Evolutionary conservation across 805 yeast species (phyloP).

Genomic region (Yarrowia sp.): DNA sequence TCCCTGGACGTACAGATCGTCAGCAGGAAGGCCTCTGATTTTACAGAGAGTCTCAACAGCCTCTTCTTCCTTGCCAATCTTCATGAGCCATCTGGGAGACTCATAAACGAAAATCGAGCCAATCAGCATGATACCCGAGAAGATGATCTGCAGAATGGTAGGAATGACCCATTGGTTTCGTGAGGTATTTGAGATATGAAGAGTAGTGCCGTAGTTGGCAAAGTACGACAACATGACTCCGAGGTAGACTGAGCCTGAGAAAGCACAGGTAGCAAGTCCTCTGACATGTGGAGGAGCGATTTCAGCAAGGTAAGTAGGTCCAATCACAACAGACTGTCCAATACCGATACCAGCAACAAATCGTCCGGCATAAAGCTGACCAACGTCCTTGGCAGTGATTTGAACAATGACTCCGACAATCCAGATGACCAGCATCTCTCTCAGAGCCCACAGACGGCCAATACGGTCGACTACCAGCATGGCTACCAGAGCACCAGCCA

Average conservation of each 20-base stretch:
- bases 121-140: constrained; percentile 48
- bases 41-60: constrained; percentile 45
- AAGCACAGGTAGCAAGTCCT: constrained; percentile 53
- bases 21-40: constrained; percentile 46
- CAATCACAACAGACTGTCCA: constrained; percentile 58
- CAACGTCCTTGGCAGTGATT: constrained; percentile 46
- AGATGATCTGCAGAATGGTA: constrained; percentile 38
- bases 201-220: constrained; percentile 52
- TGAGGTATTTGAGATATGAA: constrained; percentile 43
- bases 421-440: constrained; percentile 47
- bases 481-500: constrained; percentile 54
- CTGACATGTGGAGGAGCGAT: constrained; percentile 52
- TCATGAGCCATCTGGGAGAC: constrained; percentile 53
- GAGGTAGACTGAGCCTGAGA: constrained; percentile 57
- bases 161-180: constrained; percentile 55
- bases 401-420: constrained; percentile 49
- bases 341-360: constrained; percentile 54
- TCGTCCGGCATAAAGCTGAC: constrained; percentile 56
- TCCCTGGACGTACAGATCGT: constrained; percentile 50
- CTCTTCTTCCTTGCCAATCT: constrained; percentile 43
- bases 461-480: constrained; percentile 49
- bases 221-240: constrained; percentile 51
- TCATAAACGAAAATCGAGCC: constrained; percentile 49
- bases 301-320: constrained; percentile 56
- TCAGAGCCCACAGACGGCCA: constrained; percentile 53